Base-by-base conservation (phyloP, 441 rosid species). In the Corymbia citriodora region DNA sequence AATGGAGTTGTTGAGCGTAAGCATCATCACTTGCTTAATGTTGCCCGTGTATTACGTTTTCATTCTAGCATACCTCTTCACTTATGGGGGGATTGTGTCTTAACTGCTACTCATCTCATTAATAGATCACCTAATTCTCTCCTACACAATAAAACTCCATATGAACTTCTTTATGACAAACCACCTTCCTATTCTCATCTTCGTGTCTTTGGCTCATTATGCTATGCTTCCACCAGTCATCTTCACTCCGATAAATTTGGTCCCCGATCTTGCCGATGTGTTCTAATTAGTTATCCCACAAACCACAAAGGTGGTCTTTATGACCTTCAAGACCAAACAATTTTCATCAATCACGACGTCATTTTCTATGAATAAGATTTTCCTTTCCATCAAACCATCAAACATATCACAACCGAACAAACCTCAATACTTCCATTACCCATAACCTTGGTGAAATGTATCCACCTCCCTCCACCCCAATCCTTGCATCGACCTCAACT, bases 331-430 rank as follows among this genome's bases (percentile, higher is more conserved):
- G 33, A 65, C 31, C 18, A 63, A 63, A 63, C 18, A 29, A 63
- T 33, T n/a, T 63, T 31, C 3, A 63, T 18, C 7, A 63, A 18
- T 63, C 2, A 1, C 9, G 10, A 15, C 0, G 19, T 65, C 72
- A 1, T n/a, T 65, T 61, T 65, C 7, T n/a, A 0, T n/a, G 36
- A 3, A 63, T 33, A 63, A 63, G 33, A 63, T 29, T 29, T 63
- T 29, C 18, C 18, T 29, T 29, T 63, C 2, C 2, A 0, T 57
- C 23, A 57, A 57, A 57, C 61, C 61, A 57, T 21, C 27, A 0
- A 57, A 21, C 61, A 21, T 57, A 57, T 6, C 27, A 57, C 25
- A 57, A 21, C 6, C 0, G 0, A 57, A 57, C 0, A 0, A 0
- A 57, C 29, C 61, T 21, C 6, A 0, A 6, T 57, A 57, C 21